Evolutionary conservation across 2,329 filamentous ascomycete species (phyloP).

Genomic region (Ambrosiella cleistominuta): DNA sequence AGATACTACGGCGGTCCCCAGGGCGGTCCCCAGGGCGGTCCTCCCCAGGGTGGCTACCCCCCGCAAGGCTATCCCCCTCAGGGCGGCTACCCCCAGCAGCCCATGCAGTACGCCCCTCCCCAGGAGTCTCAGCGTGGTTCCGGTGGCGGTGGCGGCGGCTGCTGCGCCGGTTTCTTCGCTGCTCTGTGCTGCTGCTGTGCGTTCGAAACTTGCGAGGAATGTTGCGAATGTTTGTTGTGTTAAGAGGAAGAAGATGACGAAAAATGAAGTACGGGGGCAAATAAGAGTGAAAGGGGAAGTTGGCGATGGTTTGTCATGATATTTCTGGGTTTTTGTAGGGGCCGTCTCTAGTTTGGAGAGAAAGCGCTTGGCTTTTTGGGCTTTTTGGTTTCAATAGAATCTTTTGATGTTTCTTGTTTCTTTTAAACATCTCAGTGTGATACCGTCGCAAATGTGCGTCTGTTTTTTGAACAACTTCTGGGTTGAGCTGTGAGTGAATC

Average conservation of each 20-base stretch:
- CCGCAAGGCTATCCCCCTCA: slow-evolving; percentile 16
- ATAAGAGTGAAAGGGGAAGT: too few relatives aligned
- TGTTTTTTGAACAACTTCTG: too few relatives aligned
- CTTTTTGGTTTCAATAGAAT: too few relatives aligned
- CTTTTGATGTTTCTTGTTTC: too few relatives aligned
- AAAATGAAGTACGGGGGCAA: too few relatives aligned
- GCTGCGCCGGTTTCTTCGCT: slow-evolving; percentile 26
- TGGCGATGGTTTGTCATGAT: too few relatives aligned
- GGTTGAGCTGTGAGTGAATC: too few relatives aligned
- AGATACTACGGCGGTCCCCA: slow-evolving; percentile 15
- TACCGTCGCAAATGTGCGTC: too few relatives aligned
- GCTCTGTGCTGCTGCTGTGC: slow-evolving; percentile 28
- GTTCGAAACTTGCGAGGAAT: slow-evolving; percentile 27
- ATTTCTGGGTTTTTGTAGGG: too few relatives aligned
- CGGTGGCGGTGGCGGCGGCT: slow-evolving; percentile 27
- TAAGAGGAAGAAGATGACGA: slow-evolving; percentile 14
- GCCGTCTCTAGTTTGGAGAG: too few relatives aligned
- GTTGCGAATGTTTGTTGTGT: slow-evolving; percentile 26
- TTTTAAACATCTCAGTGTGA: too few relatives aligned
- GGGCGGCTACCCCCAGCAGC: slow-evolving; percentile 17
- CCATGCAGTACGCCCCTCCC: slow-evolving; percentile 18
- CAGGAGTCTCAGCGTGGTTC: slow-evolving; percentile 18
- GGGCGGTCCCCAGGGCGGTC: slow-evolving; percentile 13
- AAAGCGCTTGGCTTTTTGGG: too few relatives aligned
- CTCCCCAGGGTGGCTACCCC: slow-evolving; percentile 17